Percentiles rank a stretch among this genome's conserved stretches.
Conservation (phyloP, 1,284 basidiomycete species). For the Stygiomarasmius scandens region DNA sequence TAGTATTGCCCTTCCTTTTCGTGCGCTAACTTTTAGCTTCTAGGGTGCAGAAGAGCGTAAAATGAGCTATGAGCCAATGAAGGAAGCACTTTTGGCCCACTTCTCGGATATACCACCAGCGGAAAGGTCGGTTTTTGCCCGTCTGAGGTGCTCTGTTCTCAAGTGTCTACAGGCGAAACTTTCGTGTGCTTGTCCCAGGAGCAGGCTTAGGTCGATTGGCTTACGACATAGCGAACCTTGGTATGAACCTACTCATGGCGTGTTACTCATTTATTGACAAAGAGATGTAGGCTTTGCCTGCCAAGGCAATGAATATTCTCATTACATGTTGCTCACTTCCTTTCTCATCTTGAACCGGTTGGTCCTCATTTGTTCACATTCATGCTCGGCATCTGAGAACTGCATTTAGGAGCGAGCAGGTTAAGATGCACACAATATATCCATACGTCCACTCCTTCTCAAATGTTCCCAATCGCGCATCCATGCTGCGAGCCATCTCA, state of each 20-base stretch:
- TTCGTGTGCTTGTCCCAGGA: conserved; percentile 86
- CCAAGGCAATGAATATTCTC: conserved; percentile 93
- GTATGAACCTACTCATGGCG: conserved; percentile 40
- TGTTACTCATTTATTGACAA: neutral
- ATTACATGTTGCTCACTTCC: conserved; percentile 88
- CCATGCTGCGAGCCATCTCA: conserved; percentile 67
- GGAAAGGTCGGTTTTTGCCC: conserved; percentile 46
- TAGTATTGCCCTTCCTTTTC: neutral
- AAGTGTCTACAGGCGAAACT: conserved; percentile 42
- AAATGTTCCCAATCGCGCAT: conserved; percentile 63
- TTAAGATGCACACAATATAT: conserved; percentile 75
- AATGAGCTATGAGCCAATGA: conserved; percentile 78
- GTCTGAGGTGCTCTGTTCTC: neutral
- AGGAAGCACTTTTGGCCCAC: conserved; percentile 69
- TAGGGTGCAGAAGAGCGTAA: conserved; percentile 80
- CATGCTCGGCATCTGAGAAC: conserved; percentile 1
- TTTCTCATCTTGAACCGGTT: conserved; percentile 83
- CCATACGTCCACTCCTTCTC: conserved; percentile 92
- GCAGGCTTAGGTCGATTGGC: conserved; percentile 85
- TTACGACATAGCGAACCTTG: conserved; percentile 82
- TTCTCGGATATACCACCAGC: conserved; percentile 58
- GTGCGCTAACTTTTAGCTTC: conserved; percentile 1
- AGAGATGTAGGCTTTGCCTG: conserved; percentile 70
- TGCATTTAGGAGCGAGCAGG: conserved; percentile 60
- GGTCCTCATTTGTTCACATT: conserved; percentile 13